Base-by-base conservation (phyloP, 208 protist genomes). In the Leishmania gerbilli region DNA sequence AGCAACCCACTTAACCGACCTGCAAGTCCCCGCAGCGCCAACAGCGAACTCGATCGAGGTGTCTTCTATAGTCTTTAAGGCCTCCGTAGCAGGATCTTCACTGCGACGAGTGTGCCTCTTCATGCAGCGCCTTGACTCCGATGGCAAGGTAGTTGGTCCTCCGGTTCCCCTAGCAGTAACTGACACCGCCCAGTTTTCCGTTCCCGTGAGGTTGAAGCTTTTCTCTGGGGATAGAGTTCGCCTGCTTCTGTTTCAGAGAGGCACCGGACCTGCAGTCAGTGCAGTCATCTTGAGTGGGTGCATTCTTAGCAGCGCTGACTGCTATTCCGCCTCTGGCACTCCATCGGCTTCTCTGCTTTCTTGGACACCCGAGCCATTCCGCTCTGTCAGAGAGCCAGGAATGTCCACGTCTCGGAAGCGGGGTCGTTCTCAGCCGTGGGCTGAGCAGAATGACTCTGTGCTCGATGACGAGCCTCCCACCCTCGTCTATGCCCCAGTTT, bases 401-500 rank as follows among this genome's bases (percentile, higher is more conserved):
- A 9, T 21, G 0, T 56, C 24, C 9, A 21, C 7, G 4, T 55
- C 82, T 24, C 55, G 77, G 42, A 85, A 86, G 51, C 78, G 86
- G 1, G 40, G 51, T 34, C 80, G 79, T 49, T 88, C 86, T 9
- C 56, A 72, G 21, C 34, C 49, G 1, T 17, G 3, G 15, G 40
- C 4, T 3, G 7, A 51, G 13, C 53, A 15, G 17, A 19, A 37
- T 58, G 67, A n/a, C 8, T 72, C 56, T 40, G 42, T 13, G 1
- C 72, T 51, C 9, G 75, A 60, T 2, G 88, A 90, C 19, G 84
- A 92, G 56, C 67, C 79, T 4, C 91, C 91, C 13, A 74, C 84
- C 7, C 87, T 95, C 9, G 53, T 94, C 13, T 92, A 90, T 71
- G 89, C 90, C 17, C 80, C 80, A 51, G 88, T 94, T 55, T 40